Evolutionary conservation across 75 land plant genomes (phyloP).

Genomic region (Picea glauca): DNA sequence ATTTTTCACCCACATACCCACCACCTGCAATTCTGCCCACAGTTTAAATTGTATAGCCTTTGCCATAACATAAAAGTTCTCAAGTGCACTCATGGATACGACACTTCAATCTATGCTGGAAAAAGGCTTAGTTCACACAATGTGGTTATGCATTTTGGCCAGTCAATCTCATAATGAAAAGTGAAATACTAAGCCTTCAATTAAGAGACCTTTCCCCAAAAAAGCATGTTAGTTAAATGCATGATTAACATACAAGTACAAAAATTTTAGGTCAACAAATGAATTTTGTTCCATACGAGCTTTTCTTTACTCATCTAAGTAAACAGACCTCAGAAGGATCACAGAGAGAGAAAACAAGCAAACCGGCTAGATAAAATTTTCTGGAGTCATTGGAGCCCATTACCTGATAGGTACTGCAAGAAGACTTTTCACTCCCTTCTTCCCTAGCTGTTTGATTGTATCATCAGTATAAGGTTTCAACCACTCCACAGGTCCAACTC

Average conservation of each 20-base stretch:
- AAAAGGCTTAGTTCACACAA: not conserved
- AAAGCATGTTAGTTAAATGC: not conserved
- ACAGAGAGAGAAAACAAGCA: not conserved
- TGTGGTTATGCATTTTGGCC: not conserved
- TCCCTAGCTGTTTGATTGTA: constrained; percentile 85
- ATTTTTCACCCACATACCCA: no score
- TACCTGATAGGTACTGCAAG: constrained; percentile 99
- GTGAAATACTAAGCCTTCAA: not conserved
- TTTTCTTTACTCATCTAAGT: not conserved
- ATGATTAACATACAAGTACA: not conserved
- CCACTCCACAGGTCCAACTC: constrained; percentile 99
- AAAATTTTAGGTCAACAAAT: not conserved
- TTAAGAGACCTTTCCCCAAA: not conserved
- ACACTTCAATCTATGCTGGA: not conserved
- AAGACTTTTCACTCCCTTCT: constrained; percentile 82
- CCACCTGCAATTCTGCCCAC: not conserved
- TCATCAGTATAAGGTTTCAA: constrained; percentile 98
- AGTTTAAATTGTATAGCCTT: not conserved
- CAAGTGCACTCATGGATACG: no score
- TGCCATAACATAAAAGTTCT: not conserved
- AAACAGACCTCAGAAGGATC: not conserved
- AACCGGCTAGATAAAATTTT: not conserved
- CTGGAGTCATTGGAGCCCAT: constrained; percentile 1
- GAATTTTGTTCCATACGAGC: not conserved
- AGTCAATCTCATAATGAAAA: not conserved